Conservation (phyloP, 257 asterid genomes). For the Henckelia pumila region DNA sequence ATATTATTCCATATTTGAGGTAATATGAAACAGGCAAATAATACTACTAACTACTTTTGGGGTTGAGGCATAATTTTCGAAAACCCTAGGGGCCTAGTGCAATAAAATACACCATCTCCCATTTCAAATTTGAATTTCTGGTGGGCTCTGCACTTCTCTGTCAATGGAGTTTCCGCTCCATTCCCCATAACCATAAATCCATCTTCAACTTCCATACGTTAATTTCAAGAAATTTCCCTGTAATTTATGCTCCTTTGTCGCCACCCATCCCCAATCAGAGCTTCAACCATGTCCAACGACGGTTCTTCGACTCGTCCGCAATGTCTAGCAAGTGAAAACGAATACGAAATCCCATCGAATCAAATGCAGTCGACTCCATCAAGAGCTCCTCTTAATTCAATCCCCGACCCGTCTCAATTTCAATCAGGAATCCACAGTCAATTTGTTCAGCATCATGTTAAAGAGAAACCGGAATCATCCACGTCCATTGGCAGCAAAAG, state of each 20-base stretch:
- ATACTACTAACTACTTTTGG: too few relatives aligned
- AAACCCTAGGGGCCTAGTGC: not conserved
- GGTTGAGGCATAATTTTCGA: too few relatives aligned
- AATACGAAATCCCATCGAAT: slow-evolving; percentile 26
- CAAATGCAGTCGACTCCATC: slow-evolving; percentile 26
- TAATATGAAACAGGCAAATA: too few relatives aligned
- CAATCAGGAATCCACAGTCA: slow-evolving; percentile 24
- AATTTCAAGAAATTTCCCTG: not conserved
- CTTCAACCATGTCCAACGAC: slow-evolving; percentile 37
- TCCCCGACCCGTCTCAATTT: slow-evolving; percentile 68
- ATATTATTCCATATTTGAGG: too few relatives aligned
- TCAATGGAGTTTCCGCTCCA: slow-evolving; percentile 15
- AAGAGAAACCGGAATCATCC: slow-evolving; percentile 28
- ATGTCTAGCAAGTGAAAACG: slow-evolving; percentile 37
- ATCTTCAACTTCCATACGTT: slow-evolving; percentile 19
- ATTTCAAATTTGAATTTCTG: not conserved
- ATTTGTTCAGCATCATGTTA: slow-evolving; percentile 17
- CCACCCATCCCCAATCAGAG: not conserved
- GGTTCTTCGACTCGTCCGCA: slow-evolving; percentile 26
- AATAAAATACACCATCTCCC: not conserved
- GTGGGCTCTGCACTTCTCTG: not conserved
- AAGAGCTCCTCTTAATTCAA: slow-evolving; percentile 69
- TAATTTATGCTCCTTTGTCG: not conserved
- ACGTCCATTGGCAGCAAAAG: slow-evolving; percentile 23
- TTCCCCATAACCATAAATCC: slow-evolving; percentile 21